phyloP scores from a whole-genome alignment of 1,284 basidiomycete species.

The Baeospora myosura region DNA sequence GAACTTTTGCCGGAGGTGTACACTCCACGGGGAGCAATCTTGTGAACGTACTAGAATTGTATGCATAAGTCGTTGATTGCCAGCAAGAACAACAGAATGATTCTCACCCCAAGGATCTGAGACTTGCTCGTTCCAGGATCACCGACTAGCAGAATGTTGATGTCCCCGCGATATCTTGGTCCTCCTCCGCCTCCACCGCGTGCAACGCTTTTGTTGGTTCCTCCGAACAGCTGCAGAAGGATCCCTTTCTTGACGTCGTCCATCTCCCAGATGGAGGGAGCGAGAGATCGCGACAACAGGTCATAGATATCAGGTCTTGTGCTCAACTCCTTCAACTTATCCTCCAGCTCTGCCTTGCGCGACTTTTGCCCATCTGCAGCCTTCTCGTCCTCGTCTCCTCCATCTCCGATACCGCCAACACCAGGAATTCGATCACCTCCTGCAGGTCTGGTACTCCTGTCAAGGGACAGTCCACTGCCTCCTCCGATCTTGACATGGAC shows the following conservation, averaged over 20 bases:
- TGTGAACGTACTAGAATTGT: slow-evolving; percentile 95
- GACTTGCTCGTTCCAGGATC: slow-evolving; percentile 98
- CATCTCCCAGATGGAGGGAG: slow-evolving; percentile 96
- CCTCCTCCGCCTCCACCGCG: slow-evolving; percentile 92
- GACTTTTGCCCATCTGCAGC: slow-evolving; percentile 39
- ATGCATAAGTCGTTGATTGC: slow-evolving; percentile 7
- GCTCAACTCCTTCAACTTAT: slow-evolving; percentile 64
- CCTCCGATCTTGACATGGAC: slow-evolving; percentile 83
- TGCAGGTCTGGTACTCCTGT: slow-evolving; percentile 71
- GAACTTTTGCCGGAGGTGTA: slow-evolving; percentile 97
- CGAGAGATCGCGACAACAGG: slow-evolving; percentile 77
- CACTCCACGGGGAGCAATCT: slow-evolving; percentile 95
- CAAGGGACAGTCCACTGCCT: slow-evolving; percentile 69
- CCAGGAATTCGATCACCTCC: slow-evolving; percentile 67
- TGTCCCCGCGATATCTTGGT: slow-evolving; percentile 93
- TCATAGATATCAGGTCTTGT: slow-evolving; percentile 82
- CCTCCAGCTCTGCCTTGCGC: slow-evolving; percentile 52
- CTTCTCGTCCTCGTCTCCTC: slow-evolving; percentile 51
- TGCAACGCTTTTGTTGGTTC: slow-evolving; percentile 93
- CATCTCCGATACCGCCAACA: slow-evolving; percentile 79
- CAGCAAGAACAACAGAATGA: slow-evolving; percentile 2
- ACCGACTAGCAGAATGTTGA: slow-evolving; percentile 94
- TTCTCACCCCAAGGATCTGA: slow-evolving; percentile 80
- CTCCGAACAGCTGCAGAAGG: slow-evolving; percentile 91
- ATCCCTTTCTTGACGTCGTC: slow-evolving; percentile 99